Conservation (phyloP, 108 stramenopile species). For the Discostella stelligeroides region DNA sequence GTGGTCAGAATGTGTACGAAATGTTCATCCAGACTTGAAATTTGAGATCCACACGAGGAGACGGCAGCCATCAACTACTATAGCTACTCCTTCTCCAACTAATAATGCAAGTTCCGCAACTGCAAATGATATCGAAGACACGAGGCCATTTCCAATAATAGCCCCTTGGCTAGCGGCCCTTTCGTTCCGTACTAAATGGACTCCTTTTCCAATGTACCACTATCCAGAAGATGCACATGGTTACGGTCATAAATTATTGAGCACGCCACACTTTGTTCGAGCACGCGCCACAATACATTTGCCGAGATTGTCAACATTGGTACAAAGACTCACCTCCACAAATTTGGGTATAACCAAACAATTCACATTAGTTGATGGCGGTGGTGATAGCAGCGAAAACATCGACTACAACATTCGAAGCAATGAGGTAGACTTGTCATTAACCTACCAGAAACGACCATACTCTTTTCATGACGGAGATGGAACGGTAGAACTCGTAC, state of each 20-base stretch:
- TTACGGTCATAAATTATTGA: slow-evolving; percentile 35
- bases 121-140: no score
- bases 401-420: background rate
- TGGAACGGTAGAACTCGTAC: slow-evolving; percentile 20
- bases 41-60: slow-evolving; percentile 23
- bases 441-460: background rate
- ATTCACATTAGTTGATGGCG: background rate
- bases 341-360: background rate
- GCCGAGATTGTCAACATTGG: slow-evolving; percentile 5
- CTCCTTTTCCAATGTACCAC: slow-evolving; percentile 33
- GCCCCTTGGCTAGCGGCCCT: slow-evolving; percentile 33
- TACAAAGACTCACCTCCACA: no score
- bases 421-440: no score
- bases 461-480: slow-evolving; percentile 4
- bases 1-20: slow-evolving; percentile 19
- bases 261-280: slow-evolving; percentile 22
- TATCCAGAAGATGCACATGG: slow-evolving; percentile 15
- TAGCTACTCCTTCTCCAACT: background rate
- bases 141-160: slow-evolving; percentile 25
- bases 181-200: slow-evolving; percentile 34
- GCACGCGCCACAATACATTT: slow-evolving; percentile 14
- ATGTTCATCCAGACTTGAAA: slow-evolving; percentile 38
- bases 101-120: background rate
- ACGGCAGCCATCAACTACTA: no score
- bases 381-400: no score